Percentiles rank a stretch among this genome's conserved stretches.
Evolutionary conservation across 192 early-diverging fungal genomes (phyloP).

Genomic region (Paraglomus brasilianum): DNA sequence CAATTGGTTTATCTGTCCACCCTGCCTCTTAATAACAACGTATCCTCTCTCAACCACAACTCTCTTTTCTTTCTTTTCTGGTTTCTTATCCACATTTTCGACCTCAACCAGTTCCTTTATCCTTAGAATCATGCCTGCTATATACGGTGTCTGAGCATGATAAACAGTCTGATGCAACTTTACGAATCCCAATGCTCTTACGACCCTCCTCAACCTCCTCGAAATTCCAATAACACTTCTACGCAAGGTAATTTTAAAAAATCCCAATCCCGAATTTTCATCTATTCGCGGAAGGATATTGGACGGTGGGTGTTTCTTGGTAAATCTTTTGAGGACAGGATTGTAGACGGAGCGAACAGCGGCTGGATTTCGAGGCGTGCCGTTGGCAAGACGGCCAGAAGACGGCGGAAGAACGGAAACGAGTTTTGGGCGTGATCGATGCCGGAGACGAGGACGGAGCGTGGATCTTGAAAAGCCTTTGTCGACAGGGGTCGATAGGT

Average conservation of each 20-base stretch:
- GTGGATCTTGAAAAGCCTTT: no score
- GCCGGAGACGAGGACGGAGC: no score
- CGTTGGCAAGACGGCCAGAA: no score
- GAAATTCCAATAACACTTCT: conserved; percentile 50
- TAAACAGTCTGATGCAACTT: conserved; percentile 44
- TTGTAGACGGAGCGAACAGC: no score
- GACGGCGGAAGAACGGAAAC: no score
- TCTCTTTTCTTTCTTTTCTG: conserved; percentile 35
- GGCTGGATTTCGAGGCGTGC: no score
- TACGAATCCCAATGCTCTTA: conserved; percentile 40
- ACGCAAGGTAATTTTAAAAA: conserved; percentile 48
- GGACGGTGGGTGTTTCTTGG: no score
- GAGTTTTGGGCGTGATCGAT: no score
- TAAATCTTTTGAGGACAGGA: no score
- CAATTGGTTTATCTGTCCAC: no score
- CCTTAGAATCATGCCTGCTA: conserved; percentile 51
- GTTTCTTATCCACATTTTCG: conserved; percentile 39
- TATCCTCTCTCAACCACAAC: conserved; percentile 16
- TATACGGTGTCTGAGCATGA: conserved; percentile 44
- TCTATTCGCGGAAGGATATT: background rate
- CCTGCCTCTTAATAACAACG: conserved; percentile 14
- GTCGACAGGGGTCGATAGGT: no score
- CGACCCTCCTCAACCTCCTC: conserved; percentile 31
- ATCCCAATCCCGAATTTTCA: background rate
- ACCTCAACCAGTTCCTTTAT: conserved; percentile 52